Evolutionary conservation across 1,139 yeast species (phyloP), one percentile per base, ranked within the genome.

Genomic region (Yarrowia galli): DNA sequence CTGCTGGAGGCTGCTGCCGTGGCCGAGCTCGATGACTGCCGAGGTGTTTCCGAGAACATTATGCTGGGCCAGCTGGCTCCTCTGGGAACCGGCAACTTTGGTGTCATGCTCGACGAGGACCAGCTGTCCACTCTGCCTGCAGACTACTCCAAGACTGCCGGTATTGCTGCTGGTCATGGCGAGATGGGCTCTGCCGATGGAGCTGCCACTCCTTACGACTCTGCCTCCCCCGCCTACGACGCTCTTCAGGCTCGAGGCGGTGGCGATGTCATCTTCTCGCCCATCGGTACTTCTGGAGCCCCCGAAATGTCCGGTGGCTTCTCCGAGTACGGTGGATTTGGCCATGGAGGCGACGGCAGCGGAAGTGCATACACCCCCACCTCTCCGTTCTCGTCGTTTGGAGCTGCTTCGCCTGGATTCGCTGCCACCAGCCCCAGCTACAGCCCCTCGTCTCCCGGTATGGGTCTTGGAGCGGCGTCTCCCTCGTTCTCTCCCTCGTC

Each of bases 1-100:
- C 82, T 96, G 77, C 87, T 96, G 74, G 99, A 96, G 76, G 99
- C 99, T 46, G 99, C 97, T 77, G 97, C 98, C 4, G 87, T 96
- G 53, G 99, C 99, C 23, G 99, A 96, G 78, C 83, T 95, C 71
- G 99, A 96, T 81, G 98, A 95, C 74, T 96, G 99, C 80, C 91
- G 93, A 74, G 99, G 99, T 84, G 97, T 96, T 71, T 95, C 99
- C 58, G 98, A 96, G 79, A 96, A 95, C 77, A 97, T 96, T 70
- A 91, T 96, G 84, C 86, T 96, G 76, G 99, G 99, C 67, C 99
- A 96, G 83, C 87, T 95, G 86, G 98, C 99, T 25, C 99, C 99
- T 69, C 86, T 96, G 74, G 99, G 99, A 79, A 96, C 99, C 3
- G 99, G 99, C 76, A 89, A 97, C 1, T 96, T 96, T 77, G 99